Evolutionary conservation across 257 asterid species (phyloP).

Genomic region (Fraxinus americana): DNA sequence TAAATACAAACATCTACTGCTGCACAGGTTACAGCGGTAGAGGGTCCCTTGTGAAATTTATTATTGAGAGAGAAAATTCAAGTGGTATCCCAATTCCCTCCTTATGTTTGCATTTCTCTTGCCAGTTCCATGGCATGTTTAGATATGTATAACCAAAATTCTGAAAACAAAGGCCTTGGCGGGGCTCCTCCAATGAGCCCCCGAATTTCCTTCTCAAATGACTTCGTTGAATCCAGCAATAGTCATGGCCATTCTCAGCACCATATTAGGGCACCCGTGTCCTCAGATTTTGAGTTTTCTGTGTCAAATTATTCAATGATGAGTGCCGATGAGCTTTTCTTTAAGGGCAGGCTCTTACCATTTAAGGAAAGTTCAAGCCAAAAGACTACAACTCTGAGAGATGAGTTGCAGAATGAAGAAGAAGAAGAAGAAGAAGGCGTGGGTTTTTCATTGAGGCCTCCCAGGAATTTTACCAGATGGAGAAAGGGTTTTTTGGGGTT

Average conservation of each 20-base stretch:
- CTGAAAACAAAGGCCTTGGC: constrained; percentile 33
- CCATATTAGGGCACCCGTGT: constrained; percentile 54
- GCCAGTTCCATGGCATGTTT: constrained; percentile 60
- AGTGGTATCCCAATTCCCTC: constrained; percentile 16
- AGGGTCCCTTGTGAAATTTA: constrained; percentile 47
- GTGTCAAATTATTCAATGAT: constrained; percentile 72
- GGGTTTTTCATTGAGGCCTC: constrained; percentile 54
- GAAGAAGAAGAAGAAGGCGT: constrained; percentile 35
- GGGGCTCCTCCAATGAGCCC: constrained; percentile 69
- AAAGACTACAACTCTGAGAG: constrained; percentile 64
- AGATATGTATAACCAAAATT: constrained; percentile 76
- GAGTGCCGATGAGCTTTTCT: constrained; percentile 85
- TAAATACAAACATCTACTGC: constrained; percentile 64
- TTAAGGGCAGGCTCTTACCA: constrained; percentile 71
- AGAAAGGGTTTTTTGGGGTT: constrained; percentile 71
- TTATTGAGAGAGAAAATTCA: constrained; percentile 26
- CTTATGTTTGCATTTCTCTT: constrained; percentile 39
- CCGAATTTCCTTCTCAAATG: constrained; percentile 89
- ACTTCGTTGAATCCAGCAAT: constrained; percentile 53
- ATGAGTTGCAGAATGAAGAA: constrained; percentile 55
- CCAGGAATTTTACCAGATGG: constrained; percentile 80
- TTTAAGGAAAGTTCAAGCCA: constrained; percentile 46
- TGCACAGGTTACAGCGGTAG: constrained; percentile 40
- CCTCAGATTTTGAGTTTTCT: constrained; percentile 88
- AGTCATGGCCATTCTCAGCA: constrained; percentile 29